phyloP scores from a whole-genome alignment of 805 yeast genomes.

The Starmerella potacharoeniae region DNA sequence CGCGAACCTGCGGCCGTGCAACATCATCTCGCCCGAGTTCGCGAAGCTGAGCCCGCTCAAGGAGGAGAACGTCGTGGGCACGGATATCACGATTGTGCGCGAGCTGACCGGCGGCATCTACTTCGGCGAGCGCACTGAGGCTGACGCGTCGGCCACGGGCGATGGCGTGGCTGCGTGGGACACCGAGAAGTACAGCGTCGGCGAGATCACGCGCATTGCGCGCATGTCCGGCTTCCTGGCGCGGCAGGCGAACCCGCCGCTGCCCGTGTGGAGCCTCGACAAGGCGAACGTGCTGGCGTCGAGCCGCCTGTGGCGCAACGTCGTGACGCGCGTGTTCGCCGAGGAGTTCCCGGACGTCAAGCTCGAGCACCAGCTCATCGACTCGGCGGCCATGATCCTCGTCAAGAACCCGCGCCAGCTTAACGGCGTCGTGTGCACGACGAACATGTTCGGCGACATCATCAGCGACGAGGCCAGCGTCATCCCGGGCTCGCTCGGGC shows the following conservation, averaged over 20 bases:
- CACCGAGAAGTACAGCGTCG: slow-evolving; percentile 81
- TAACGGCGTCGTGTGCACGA: slow-evolving; percentile 86
- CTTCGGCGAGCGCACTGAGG: slow-evolving; percentile 92
- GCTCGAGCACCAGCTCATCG: slow-evolving; percentile 89
- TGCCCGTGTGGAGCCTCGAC: slow-evolving; percentile 91
- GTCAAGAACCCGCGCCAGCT: slow-evolving; percentile 82
- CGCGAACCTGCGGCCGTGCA: slow-evolving; percentile 95
- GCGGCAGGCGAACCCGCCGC: slow-evolving; percentile 82
- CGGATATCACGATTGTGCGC: slow-evolving; percentile 86
- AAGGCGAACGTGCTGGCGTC: slow-evolving; percentile 97
- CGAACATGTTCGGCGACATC: slow-evolving; percentile 97
- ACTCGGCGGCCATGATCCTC: slow-evolving; percentile 97
- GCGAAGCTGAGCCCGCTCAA: slow-evolving; percentile 81
- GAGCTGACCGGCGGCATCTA: slow-evolving; percentile 97
- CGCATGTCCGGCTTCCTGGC: slow-evolving; percentile 98
- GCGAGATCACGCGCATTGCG: slow-evolving; percentile 89
- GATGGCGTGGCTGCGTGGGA: slow-evolving; percentile 58
- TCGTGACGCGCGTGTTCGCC: slow-evolving; percentile 72
- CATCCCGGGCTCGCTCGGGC: slow-evolving; percentile 93
- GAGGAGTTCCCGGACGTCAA: slow-evolving; percentile 84
- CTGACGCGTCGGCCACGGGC: slow-evolving; percentile 55
- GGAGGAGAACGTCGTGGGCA: slow-evolving; percentile 74
- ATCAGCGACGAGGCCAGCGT: slow-evolving; percentile 96
- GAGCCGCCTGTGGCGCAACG: slow-evolving; percentile 90
- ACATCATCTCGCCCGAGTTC: slow-evolving; percentile 75